Evolutionary conservation across 345 rosid genomes (phyloP), one percentile per base, ranked within the genome.

Genomic region (Salix caprea): DNA sequence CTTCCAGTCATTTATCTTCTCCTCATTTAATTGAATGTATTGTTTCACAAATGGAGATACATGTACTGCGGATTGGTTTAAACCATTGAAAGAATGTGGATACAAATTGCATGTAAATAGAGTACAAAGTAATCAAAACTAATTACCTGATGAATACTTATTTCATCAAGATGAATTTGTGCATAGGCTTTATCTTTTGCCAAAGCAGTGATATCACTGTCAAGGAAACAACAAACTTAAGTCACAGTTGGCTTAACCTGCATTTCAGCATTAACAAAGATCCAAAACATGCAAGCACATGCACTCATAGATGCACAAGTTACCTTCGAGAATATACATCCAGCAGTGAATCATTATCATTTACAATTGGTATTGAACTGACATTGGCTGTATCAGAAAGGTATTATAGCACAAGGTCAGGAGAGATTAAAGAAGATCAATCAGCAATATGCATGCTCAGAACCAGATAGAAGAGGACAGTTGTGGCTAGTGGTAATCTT

Each of bases 181-280:
- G 98, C 88, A 81, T 96, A 96, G 26, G 94, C 99, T 82, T 86
- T 92, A 82, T 91, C 93, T 86, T 86, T 93, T 58, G 97, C 97
- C 86, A 93, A 81, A 64, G 97, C 92, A 52, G 97, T 91, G 81
- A 93, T 91, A 67, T 93, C 97, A 84, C 96, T 93, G 86, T 30
- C 73, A 80, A 65, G 36, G 32, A 84, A 71, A 48, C 6, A 36
- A 48, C 23, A 42, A 14, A 14, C 4, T 67, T 24, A 60, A 48
- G 32, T 78, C 50, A 82, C 4, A 58, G 18, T 28, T 65, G 67
- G 36, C 46, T 40, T 40, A 23, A 34, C 9, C 60, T 40, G 24
- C 64, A n/a, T 15, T 39, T 40, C 21, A 30, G 54, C 15, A 56
- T 23, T n/a, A 68, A 32, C 2, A 69, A 23, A 16, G 32, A 37